These are phyloP conservation scores for Spergularia azorica DNA, from an alignment of 179 eudicot species.

Conservation along the genomic window DNA sequence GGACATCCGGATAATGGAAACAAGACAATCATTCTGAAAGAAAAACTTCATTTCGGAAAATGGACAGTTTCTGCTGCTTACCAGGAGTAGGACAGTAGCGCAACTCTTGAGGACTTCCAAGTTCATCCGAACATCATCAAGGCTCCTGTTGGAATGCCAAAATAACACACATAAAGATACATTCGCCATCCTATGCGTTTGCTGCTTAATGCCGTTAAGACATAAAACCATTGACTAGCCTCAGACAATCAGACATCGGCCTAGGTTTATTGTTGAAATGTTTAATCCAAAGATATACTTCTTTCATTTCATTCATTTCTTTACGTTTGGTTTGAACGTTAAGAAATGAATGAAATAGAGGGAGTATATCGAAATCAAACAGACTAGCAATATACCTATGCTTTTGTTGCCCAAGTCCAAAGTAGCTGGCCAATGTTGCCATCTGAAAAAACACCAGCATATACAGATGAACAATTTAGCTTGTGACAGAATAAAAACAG, in stretches of 20 bases:
- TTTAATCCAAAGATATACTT: no score
- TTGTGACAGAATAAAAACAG: no score
- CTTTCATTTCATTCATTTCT: background rate
- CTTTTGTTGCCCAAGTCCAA: constrained; percentile 89
- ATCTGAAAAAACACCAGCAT: constrained; percentile 39
- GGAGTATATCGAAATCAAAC: background rate
- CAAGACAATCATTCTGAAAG: no score
- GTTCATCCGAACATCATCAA: constrained; percentile 89
- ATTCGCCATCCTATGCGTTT: background rate
- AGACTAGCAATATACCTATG: constrained; percentile 54
- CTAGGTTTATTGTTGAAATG: no score
- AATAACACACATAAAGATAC: background rate
- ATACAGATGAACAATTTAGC: no score
- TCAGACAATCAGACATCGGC: no score
- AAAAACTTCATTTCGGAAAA: background rate
- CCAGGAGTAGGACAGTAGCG: constrained; percentile 86
- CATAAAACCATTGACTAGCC: no score
- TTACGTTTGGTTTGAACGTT: no score
- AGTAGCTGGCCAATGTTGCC: constrained; percentile 88
- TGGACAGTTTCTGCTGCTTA: constrained; percentile 22
- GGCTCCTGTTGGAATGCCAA: constrained; percentile 52
- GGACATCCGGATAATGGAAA: no score
- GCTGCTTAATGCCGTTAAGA: background rate
- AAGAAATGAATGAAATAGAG: no score
- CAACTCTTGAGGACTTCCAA: constrained; percentile 89